These are phyloP conservation scores for Shiraia bambusicola DNA, from an alignment of 2,329 filamentous ascomycete species.

Conservation along the genomic window DNA sequence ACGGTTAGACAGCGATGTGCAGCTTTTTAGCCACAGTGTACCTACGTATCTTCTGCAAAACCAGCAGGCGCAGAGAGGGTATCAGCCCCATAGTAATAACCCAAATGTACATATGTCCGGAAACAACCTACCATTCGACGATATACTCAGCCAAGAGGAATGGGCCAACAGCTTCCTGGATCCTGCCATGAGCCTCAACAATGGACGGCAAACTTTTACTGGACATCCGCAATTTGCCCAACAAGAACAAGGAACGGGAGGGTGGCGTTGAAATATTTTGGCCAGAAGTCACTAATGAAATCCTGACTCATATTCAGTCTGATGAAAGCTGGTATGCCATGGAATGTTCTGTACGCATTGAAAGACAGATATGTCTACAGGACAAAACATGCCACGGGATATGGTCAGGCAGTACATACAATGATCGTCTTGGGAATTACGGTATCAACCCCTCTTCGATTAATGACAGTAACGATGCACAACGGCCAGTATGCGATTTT, in stretches of 20 bases:
- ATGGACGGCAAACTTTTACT: slow-evolving; percentile 21
- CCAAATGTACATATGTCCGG: slow-evolving; percentile 25
- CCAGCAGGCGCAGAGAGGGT: slow-evolving; percentile 26
- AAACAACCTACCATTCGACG: slow-evolving; percentile 38
- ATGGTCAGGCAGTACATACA: too few relatives aligned
- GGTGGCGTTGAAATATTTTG: slow-evolving; percentile 20
- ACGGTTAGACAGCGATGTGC: slow-evolving; percentile 66
- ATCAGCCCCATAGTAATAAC: slow-evolving; percentile 26
- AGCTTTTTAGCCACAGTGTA: slow-evolving; percentile 65
- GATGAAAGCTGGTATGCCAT: too few relatives aligned
- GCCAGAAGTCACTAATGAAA: too few relatives aligned
- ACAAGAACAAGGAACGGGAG: slow-evolving; percentile 22
- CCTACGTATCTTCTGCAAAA: slow-evolving; percentile 69
- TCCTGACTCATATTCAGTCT: background rate
- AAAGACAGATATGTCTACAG: too few relatives aligned
- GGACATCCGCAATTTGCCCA: slow-evolving; percentile 20
- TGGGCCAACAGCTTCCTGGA: slow-evolving; percentile 45
- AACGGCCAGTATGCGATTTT: too few relatives aligned
- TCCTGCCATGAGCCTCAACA: slow-evolving; percentile 32
- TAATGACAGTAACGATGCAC: too few relatives aligned
- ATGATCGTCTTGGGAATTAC: too few relatives aligned
- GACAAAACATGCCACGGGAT: too few relatives aligned
- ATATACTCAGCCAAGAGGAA: slow-evolving; percentile 43
- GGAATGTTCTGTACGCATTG: too few relatives aligned
- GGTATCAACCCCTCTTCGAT: too few relatives aligned